Evolutionary conservation across 805 yeast genomes (phyloP), one percentile per base, ranked within the genome.

Genomic region (Cyberlindnera japonica): DNA sequence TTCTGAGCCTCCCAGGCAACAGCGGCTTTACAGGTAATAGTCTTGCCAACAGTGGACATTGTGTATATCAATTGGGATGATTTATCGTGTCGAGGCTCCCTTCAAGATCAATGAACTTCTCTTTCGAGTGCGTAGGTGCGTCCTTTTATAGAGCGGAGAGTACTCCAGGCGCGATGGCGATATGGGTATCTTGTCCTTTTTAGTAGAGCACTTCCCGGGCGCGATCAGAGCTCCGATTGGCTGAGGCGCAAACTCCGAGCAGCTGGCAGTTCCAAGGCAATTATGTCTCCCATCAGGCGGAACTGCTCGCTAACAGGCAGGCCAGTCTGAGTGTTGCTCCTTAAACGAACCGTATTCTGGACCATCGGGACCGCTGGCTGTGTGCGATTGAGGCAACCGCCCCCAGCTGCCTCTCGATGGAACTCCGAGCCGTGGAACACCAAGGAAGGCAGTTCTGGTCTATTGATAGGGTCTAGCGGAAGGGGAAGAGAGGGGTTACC

Each of bases 1-100:
- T 84, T 79, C 34, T 82, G 87, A 21, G 98, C 93, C 62, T 83
- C 95, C 91, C 98, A 91, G 51, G 98, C 96, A 57, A 93, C 87
- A 36, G 99, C 99, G 44, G 99, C 99, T 61, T 79, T 75, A 71
- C 98, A 93, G 34, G 79, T 78, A 59, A 90, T 89, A 48, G 78
- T 70, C 50, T 69, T 34, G 13, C 50, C 50, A 12, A 27, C 48
- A 14, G 51, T 47, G 29, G 51, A 47, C 48, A 44, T 47, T 12
- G 25, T 31, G 24, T n/a, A 6, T 19, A 32, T 12, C 29, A 32
- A 2, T 26, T 19, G 19, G 7, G 27, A 6, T 22, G 22, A 15
- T 32, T 12, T 14, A 16, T 33, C 12, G 15, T 13, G 32, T 16
- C 14, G 10, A 21, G 26, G 26, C 2, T 30, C 19, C 12, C 10